These are phyloP conservation scores for Candida corydali DNA, from an alignment of 805 yeast species.

Conservation along the genomic window DNA sequence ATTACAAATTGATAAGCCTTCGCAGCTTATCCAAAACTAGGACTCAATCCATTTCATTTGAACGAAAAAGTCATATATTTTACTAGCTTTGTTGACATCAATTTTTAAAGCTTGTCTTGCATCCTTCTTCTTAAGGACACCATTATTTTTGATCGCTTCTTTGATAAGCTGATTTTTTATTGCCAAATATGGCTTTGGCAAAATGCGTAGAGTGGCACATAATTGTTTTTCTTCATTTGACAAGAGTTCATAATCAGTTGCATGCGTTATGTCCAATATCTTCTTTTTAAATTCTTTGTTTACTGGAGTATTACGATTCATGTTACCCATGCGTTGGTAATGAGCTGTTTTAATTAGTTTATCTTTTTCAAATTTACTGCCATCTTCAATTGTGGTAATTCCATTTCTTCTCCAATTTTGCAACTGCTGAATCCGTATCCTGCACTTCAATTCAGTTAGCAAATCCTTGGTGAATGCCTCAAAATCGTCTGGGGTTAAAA, in stretches of 20 bases:
- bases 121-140: slow-evolving; percentile 73
- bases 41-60: slow-evolving; percentile 72
- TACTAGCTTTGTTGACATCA: slow-evolving; percentile 81
- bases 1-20: no score
- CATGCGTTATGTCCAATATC: slow-evolving; percentile 66
- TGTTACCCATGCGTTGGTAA: slow-evolving; percentile 50
- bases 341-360: slow-evolving; percentile 64
- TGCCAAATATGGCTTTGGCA: slow-evolving; percentile 92
- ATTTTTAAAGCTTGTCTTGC: slow-evolving; percentile 82
- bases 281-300: slow-evolving; percentile 40
- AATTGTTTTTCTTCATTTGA: slow-evolving; percentile 85
- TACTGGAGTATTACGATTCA: slow-evolving; percentile 24
- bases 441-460: slow-evolving; percentile 69
- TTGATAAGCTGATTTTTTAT: slow-evolving; percentile 86
- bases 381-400: slow-evolving; percentile 76
- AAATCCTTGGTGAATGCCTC: slow-evolving; percentile 69
- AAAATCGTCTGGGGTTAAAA: slow-evolving; percentile 80
- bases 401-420: slow-evolving; percentile 95
- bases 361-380: slow-evolving; percentile 84
- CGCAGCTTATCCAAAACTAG: no score
- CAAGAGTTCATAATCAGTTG: slow-evolving; percentile 77
- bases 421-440: slow-evolving; percentile 79
- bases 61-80: slow-evolving; percentile 88
- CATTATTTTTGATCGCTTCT: slow-evolving; percentile 82
- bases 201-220: slow-evolving; percentile 76